Evolutionary conservation across 2,329 filamentous ascomycete species (phyloP).

Genomic region (Fusarium bulbicola): DNA sequence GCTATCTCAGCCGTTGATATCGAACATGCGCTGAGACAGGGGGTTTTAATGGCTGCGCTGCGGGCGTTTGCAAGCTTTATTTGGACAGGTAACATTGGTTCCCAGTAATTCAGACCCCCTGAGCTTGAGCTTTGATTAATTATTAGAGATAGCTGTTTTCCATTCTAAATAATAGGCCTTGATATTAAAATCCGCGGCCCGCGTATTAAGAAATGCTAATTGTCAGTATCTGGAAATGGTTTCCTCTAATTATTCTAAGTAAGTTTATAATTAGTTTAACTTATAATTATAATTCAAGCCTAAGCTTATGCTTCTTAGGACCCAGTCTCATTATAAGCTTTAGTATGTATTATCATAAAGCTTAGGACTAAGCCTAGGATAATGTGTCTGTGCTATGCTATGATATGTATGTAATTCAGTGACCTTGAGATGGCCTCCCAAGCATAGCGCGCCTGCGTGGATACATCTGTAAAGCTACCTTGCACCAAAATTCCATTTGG

Average conservation of each 20-base stretch:
- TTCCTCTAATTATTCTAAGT: neutral
- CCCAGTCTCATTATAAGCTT: neutral
- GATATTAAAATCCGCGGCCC: neutral
- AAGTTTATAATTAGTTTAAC: neutral
- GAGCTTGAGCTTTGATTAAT: constrained; percentile 19
- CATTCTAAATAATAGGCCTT: neutral
- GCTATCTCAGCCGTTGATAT: constrained; percentile 11
- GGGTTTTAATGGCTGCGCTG: constrained; percentile 20
- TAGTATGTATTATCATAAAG: neutral
- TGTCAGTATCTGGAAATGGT: neutral
- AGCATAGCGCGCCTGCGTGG: neutral
- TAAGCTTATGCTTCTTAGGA: neutral
- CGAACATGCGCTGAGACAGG: constrained; percentile 6
- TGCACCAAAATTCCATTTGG: neutral
- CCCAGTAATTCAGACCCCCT: constrained; percentile 1
- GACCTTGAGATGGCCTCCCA: too few species aligned
- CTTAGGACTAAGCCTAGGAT: neutral
- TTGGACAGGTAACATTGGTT: constrained; percentile 30
- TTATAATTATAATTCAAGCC: neutral
- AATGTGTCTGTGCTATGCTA: neutral
- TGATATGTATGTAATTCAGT: too few species aligned
- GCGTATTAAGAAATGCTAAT: neutral
- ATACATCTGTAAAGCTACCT: neutral
- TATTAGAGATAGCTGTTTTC: neutral
- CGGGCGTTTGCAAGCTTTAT: constrained; percentile 35